phyloP scores from a whole-genome alignment of 768 basidiomycete species.

The Phanerochaete carnosa region DNA sequence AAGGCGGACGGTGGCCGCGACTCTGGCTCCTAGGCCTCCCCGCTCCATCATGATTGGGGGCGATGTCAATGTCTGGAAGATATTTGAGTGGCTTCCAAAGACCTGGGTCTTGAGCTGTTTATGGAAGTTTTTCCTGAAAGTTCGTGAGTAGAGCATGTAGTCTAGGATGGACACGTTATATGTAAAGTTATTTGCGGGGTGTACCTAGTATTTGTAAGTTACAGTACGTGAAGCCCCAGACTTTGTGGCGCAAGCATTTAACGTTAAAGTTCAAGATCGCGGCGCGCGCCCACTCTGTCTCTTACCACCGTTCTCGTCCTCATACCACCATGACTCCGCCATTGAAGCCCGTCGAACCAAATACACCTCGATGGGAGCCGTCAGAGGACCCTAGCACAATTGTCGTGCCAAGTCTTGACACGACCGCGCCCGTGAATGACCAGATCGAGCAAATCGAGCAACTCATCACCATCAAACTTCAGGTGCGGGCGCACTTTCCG shows the following conservation, averaged over 20 bases:
- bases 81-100: conserved; percentile 21
- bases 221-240: no score
- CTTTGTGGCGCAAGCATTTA: conserved; percentile 2
- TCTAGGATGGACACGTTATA: no score
- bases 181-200: no score
- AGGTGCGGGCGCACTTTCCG: conserved; percentile 42
- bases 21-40: conserved; percentile 10
- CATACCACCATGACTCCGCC: conserved; percentile 16
- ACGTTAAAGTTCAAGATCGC: not conserved
- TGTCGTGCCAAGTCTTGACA: conserved; percentile 69
- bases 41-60: conserved; percentile 16
- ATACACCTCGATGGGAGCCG: conserved; percentile 66
- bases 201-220: no score
- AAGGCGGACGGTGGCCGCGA: conserved; percentile 14
- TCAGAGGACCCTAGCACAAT: conserved; percentile 62
- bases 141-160: no score
- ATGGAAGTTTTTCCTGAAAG: no score
- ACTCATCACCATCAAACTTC: conserved; percentile 87
- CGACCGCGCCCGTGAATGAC: conserved; percentile 61
- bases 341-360: conserved; percentile 49
- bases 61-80: conserved; percentile 1
- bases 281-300: not conserved
- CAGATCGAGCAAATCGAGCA: conserved; percentile 97
- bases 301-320: not conserved
- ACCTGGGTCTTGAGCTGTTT: no score